Conservation (phyloP, 768 basidiomycete species). For the Hypholoma sublateritium region DNA sequence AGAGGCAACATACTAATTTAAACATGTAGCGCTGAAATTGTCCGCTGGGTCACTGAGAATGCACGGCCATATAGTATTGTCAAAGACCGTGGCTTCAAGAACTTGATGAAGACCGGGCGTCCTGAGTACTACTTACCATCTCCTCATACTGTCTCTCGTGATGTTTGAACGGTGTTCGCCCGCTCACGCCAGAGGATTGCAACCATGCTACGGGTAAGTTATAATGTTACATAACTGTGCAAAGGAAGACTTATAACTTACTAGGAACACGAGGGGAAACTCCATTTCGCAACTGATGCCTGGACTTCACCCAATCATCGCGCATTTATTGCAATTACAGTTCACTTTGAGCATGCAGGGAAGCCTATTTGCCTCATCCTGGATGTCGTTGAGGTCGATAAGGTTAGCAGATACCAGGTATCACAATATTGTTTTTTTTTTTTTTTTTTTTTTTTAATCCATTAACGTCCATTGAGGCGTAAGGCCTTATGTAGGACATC, state of each 20-base stretch:
- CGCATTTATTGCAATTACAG: conserved; percentile 26
- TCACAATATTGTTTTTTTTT: no score
- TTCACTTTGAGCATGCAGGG: conserved; percentile 31
- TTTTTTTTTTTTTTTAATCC: no score
- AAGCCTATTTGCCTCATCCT: conserved; percentile 24
- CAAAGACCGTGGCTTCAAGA: conserved; percentile 25
- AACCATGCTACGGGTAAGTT: conserved; percentile 24
- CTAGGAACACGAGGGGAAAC: conserved; percentile 26
- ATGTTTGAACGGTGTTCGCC: conserved; percentile 20
- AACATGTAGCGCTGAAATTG: conserved; percentile 26
- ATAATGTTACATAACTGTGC: neutral
- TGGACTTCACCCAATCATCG: conserved; percentile 38
- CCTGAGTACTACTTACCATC: conserved; percentile 33
- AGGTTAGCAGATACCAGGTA: neutral
- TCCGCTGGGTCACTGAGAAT: conserved; percentile 32
- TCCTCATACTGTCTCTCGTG: conserved; percentile 26
- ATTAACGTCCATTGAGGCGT: no score
- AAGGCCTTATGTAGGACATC: no score
- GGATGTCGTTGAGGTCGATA: conserved; percentile 19
- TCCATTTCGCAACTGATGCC: conserved; percentile 34
- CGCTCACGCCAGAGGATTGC: conserved; percentile 17
- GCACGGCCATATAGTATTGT: conserved; percentile 31
- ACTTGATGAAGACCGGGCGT: conserved; percentile 32
- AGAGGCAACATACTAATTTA: neutral
- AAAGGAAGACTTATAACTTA: neutral